Evolutionary conservation across 768 basidiomycete genomes (phyloP), one percentile per base, ranked within the genome.

Genomic region (Lactarius trivialis): DNA sequence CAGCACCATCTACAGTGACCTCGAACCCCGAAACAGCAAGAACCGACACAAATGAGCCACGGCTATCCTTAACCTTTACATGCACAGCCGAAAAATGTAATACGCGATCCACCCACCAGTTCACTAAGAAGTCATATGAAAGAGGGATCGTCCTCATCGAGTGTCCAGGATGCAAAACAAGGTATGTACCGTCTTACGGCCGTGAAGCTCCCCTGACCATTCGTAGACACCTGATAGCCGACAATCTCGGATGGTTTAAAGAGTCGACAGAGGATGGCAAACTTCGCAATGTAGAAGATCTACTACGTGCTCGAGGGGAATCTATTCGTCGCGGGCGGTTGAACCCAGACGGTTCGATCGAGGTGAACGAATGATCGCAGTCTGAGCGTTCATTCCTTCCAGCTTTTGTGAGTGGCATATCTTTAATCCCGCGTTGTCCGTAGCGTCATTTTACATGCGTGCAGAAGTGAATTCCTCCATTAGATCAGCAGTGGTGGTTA

Each of bases 171-270:
- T 99, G 96, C 72, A 85, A 89, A 68, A 92, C 90, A 69, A 77
- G 95, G 90, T 93, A 70, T 57, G 85, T 74, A 12, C 52, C 28
- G 49, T 15, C 58, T 50, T 15, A 41, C 37, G 28, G n/a, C 32
- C 15, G 19, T 24, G 41, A 52, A 32, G 26, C n/a, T 30, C 45
- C 59, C 34, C 50, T 41, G 14, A 28, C 48, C 19, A 28, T 21
- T 15, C 30, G 26, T 64, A 91, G 89, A 33, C 89, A 92, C 72
- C 75, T 94, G 11, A 91, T 93, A 67, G 93, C 93, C 4, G 93
- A 96, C 70, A 86, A 96, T 68, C 74, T 96, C 14, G 89, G 89
- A 1, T 96, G 93, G 93, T 96, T 96, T 77, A 86, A 91, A 68
- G 91, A 93, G 32, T 81, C 75, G 32, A 93, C 88, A 6, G 74